A percentile compares a stretch with the other conserved stretches of the same genome.
These are phyloP conservation scores for Bipolaris victoriae DNA, from an alignment of 2,329 filamentous ascomycete species.

Conservation along the genomic window DNA sequence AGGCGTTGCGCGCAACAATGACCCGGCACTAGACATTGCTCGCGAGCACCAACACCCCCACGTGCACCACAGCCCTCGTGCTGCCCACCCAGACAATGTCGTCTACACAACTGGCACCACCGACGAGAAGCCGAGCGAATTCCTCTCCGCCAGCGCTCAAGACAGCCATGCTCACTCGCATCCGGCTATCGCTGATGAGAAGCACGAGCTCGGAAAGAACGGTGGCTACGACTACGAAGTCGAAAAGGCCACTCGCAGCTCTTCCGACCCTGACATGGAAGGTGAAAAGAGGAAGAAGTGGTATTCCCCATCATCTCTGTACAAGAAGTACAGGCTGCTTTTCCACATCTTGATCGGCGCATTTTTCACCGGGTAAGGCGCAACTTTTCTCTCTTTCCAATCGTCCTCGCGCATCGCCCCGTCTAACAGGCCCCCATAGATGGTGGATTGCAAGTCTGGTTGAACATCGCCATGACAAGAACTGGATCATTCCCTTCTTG, in stretches of 20 bases:
- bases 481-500: conserved; percentile 85
- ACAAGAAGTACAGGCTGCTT: conserved; percentile 52
- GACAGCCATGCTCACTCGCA: conserved; percentile 51
- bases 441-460: conserved; percentile 82
- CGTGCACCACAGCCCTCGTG: conserved; percentile 46
- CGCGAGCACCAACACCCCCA: conserved; percentile 49
- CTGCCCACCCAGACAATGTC: conserved; percentile 38
- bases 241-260: conserved; percentile 50
- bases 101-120: conserved; percentile 48
- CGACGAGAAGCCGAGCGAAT: conserved; percentile 36
- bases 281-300: conserved; percentile 25
- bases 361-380: conserved; percentile 60
- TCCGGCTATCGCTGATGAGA: conserved; percentile 26
- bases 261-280: conserved; percentile 28
- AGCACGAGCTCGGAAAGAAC: conserved; percentile 43
- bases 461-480: conserved; percentile 72
- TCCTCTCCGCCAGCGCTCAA: conserved; percentile 44
- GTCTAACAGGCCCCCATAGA: conserved; percentile 42
- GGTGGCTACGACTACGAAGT: conserved; percentile 45
- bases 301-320: conserved; percentile 25
- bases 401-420: background rate
- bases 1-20: conserved; percentile 41
- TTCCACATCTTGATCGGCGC: conserved; percentile 53
- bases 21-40: conserved; percentile 47
- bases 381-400: conserved; percentile 7